These are phyloP conservation scores for Ascosphaera apis DNA, from an alignment of 2,329 filamentous ascomycete species.

Conservation along the genomic window DNA sequence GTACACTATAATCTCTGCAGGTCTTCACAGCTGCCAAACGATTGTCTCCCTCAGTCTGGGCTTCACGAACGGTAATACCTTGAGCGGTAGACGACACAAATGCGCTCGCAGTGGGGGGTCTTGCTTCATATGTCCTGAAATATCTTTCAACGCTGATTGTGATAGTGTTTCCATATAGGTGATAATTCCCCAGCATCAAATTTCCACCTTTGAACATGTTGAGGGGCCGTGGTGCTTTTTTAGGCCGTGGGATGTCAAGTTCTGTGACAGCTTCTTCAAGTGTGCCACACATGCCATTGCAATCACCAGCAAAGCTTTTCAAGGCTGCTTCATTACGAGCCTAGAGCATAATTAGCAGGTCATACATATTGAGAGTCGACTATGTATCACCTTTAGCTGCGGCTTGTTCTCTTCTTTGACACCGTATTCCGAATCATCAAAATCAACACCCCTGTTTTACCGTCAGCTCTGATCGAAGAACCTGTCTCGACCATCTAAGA, in stretches of 20 bases:
- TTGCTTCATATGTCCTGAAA: slow-evolving; percentile 59
- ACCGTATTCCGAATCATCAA: slow-evolving; percentile 74
- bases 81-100: slow-evolving; percentile 37
- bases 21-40: slow-evolving; percentile 49
- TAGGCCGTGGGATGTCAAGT: slow-evolving; percentile 53
- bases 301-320: slow-evolving; percentile 40
- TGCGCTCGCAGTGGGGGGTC: slow-evolving; percentile 50
- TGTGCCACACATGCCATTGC: slow-evolving; percentile 56
- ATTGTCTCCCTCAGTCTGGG: slow-evolving; percentile 23
- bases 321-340: slow-evolving; percentile 50
- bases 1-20: slow-evolving; percentile 58
- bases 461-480: too few species aligned
- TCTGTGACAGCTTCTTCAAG: slow-evolving; percentile 66
- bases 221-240: slow-evolving; percentile 43
- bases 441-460: slow-evolving; percentile 55
- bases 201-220: slow-evolving; percentile 50
- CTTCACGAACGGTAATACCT: slow-evolving; percentile 29
- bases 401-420: slow-evolving; percentile 82
- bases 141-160: slow-evolving; percentile 77
- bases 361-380: neutral
- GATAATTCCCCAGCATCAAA: slow-evolving; percentile 56
- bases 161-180: slow-evolving; percentile 50
- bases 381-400: slow-evolving; percentile 33
- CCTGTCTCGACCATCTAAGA: too few species aligned
- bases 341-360: slow-evolving; percentile 23